phyloP scores from a whole-genome alignment of 108 stramenopile species.

The Cyclotella sp. region DNA sequence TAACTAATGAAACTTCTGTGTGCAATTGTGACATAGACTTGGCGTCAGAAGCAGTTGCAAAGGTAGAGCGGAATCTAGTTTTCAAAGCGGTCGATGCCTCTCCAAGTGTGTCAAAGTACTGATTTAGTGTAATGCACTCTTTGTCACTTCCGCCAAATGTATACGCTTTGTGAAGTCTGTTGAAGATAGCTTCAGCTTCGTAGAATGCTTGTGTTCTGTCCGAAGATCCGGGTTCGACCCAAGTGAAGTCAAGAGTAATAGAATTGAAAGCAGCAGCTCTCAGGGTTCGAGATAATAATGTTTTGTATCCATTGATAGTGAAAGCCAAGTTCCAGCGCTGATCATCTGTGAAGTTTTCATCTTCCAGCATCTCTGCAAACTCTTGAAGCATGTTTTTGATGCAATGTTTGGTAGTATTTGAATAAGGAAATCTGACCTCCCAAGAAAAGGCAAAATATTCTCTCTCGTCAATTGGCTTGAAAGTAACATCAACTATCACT shows the following conservation, averaged over 20 bases:
- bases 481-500: too few species aligned
- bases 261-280: slow-evolving; percentile 7
- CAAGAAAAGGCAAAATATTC: slow-evolving; percentile 1
- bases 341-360: neutral
- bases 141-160: neutral
- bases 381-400: too few species aligned
- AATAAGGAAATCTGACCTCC: slow-evolving; percentile 4
- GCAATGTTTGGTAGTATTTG: too few species aligned
- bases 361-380: neutral
- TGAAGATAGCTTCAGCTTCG: neutral
- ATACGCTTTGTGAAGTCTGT: neutral
- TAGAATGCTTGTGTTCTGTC: neutral
- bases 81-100: neutral
- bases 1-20: neutral
- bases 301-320: neutral
- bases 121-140: slow-evolving; percentile 3
- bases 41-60: neutral
- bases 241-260: neutral
- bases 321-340: neutral
- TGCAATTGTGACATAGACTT: neutral
- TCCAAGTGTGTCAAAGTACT: neutral
- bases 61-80: neutral
- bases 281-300: neutral
- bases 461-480: slow-evolving; percentile 4
- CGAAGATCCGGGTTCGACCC: neutral